Conservation (phyloP, 2,329 filamentous ascomycete genomes). For the Aspergillus novofumigatus region DNA sequence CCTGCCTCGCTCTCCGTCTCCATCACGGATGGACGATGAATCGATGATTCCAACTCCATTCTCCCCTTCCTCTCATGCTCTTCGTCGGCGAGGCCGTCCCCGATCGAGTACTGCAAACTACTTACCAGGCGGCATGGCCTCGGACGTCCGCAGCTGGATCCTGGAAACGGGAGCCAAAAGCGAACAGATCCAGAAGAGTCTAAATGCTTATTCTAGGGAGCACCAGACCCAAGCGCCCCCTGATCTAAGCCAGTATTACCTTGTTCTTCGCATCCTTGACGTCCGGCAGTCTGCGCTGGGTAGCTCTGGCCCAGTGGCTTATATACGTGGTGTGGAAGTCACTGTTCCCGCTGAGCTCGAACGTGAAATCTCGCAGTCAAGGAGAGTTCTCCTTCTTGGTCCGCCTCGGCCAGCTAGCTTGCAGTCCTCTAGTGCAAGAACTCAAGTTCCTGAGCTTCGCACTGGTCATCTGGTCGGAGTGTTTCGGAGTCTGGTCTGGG, state of each 20-base stretch:
- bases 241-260: constrained; percentile 13
- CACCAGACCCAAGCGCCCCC: background rate
- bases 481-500: constrained; percentile 32
- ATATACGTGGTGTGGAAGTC: constrained; percentile 13
- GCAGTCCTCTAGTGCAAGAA: background rate
- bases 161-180: constrained; percentile 34
- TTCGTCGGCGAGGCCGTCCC: constrained; percentile 27
- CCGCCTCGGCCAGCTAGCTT: constrained; percentile 4
- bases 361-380: background rate
- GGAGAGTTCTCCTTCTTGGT: constrained; percentile 29
- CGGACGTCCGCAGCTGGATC: constrained; percentile 40
- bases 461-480: constrained; percentile 27
- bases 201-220: background rate
- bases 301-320: constrained; percentile 25
- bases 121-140: constrained; percentile 37
- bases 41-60: constrained; percentile 27
- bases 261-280: constrained; percentile 14
- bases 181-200: constrained; percentile 14
- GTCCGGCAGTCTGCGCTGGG: constrained; percentile 15
- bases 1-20: constrained; percentile 35
- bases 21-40: constrained; percentile 17
- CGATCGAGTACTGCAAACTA: constrained; percentile 23
- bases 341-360: background rate
- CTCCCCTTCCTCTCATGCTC: constrained; percentile 31
- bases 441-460: constrained; percentile 7